Evolutionary conservation across 352 stramenopile genomes (phyloP).

Genomic region (Peronospora belbahrii): DNA sequence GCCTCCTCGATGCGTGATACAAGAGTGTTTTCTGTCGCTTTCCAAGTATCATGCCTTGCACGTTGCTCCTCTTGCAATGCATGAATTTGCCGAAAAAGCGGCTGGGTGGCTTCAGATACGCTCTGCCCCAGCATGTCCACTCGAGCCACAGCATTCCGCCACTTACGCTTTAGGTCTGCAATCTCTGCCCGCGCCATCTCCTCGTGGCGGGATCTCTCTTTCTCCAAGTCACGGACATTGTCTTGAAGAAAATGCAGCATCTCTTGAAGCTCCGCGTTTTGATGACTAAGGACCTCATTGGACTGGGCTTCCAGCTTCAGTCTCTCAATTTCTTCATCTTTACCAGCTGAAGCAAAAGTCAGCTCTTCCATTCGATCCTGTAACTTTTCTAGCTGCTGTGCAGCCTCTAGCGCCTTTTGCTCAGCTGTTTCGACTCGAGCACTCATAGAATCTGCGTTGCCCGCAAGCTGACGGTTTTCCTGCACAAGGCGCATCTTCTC

Average conservation of each 20-base stretch:
- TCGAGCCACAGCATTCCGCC: constrained; percentile 58
- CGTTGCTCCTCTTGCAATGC: constrained; percentile 62
- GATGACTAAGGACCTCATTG: constrained; percentile 37
- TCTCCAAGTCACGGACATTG: constrained; percentile 43
- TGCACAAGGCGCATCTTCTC: constrained; percentile 36
- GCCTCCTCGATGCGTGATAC: constrained; percentile 36
- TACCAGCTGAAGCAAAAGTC: constrained; percentile 22
- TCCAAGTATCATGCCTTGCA: constrained; percentile 47
- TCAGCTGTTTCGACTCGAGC: constrained; percentile 31
- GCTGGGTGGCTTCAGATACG: constrained; percentile 64
- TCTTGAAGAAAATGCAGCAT: constrained; percentile 60
- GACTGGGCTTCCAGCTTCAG: constrained; percentile 41
- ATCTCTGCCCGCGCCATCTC: constrained; percentile 52
- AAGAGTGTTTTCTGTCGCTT: constrained; percentile 37
- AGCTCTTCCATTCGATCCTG: constrained; percentile 25
- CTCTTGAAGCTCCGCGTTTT: constrained; percentile 51
- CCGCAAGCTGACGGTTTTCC: constrained; percentile 31
- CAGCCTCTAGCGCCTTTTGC: constrained; percentile 11
- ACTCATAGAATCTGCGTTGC: constrained; percentile 15
- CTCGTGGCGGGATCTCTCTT: constrained; percentile 47
- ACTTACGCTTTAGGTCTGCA: constrained; percentile 63
- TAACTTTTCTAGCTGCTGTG: constrained; percentile 19
- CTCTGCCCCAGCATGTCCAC: constrained; percentile 64
- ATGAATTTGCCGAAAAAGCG: constrained; percentile 66
- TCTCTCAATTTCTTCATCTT: constrained; percentile 30